These are phyloP conservation scores for Diaporthe velutina DNA, from an alignment of 2,329 filamentous ascomycete species.

Conservation along the genomic window DNA sequence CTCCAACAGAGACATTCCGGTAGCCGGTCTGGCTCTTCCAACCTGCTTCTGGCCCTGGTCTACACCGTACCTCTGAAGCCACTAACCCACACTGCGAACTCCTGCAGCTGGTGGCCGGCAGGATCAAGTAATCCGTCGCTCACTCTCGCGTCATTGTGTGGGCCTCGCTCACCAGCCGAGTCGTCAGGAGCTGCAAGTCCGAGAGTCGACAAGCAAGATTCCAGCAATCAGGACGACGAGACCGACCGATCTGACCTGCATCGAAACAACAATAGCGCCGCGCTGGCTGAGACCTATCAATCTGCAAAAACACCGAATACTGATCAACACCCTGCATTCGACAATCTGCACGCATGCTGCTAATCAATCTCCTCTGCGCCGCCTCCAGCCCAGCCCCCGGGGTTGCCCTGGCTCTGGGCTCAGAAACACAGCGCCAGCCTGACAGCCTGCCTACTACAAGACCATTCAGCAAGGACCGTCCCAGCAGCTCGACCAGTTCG, in stretches of 20 bases:
- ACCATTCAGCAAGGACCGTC: constrained; percentile 33
- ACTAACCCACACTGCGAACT: constrained; percentile 24
- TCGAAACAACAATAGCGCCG: constrained; percentile 30
- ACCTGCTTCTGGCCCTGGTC: constrained; percentile 8
- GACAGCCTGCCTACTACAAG: not conserved
- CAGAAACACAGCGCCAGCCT: constrained; percentile 8
- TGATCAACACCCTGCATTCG: constrained; percentile 34
- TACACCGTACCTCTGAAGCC: constrained; percentile 19
- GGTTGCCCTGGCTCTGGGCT: constrained; percentile 25
- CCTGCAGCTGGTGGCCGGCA: not conserved
- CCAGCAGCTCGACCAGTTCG: constrained; percentile 10
- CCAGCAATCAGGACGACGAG: constrained; percentile 19
- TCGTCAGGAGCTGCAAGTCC: constrained; percentile 17
- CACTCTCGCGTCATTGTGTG: constrained; percentile 38
- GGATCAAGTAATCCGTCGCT: constrained; percentile 24
- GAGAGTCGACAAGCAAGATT: not conserved
- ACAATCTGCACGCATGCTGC: constrained; percentile 18
- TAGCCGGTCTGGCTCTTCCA: constrained; percentile 18
- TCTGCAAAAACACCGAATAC: constrained; percentile 33
- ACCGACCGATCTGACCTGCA: constrained; percentile 23
- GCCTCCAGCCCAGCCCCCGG: constrained; percentile 20
- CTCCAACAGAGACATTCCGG: constrained; percentile 20
- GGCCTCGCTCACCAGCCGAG: constrained; percentile 16
- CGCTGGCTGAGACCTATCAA: constrained; percentile 47
- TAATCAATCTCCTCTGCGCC: constrained; percentile 32